These are phyloP conservation scores for Silene conica DNA, from an alignment of 148 eudicot genomes.

Conservation along the genomic window DNA sequence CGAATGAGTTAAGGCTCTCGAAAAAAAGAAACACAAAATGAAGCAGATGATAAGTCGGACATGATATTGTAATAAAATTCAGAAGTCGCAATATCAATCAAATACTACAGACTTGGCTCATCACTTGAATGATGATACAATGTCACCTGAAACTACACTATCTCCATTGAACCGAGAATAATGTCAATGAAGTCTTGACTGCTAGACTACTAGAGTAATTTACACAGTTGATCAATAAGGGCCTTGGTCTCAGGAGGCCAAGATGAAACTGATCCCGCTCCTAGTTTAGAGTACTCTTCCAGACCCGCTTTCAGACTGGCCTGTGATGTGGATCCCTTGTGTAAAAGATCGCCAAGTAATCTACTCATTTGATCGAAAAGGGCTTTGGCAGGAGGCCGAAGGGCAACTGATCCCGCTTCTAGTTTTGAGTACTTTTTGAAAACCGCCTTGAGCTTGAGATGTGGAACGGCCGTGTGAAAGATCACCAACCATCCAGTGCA, in stretches of 20 bases:
- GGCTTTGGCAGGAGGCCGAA: slow-evolving; percentile 35
- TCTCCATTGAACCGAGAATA: slow-evolving; percentile 8
- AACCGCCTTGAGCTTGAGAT: slow-evolving; percentile 32
- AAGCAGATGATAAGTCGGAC: too few species aligned
- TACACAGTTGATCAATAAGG: slow-evolving; percentile 28
- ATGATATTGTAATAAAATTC: too few species aligned
- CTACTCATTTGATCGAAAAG: slow-evolving; percentile 26
- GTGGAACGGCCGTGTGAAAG: slow-evolving; percentile 30
- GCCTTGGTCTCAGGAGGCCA: neutral
- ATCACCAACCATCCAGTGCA: slow-evolving; percentile 35
- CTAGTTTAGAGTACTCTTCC: slow-evolving; percentile 34
- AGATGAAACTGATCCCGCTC: neutral
- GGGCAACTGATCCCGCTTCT: slow-evolving; percentile 35
- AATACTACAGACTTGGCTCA: neutral
- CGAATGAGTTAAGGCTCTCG: neutral
- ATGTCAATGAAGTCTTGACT: slow-evolving; percentile 13
- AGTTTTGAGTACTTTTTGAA: slow-evolving; percentile 42
- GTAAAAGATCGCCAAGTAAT: neutral
- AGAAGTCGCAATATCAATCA: too few species aligned
- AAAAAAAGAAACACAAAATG: neutral
- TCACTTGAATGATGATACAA: slow-evolving; percentile 15
- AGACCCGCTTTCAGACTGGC: slow-evolving; percentile 16
- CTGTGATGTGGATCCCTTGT: slow-evolving; percentile 30
- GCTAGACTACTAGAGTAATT: neutral
- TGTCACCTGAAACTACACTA: neutral